Evolutionary conservation across 2,329 filamentous ascomycete genomes (phyloP).

Genomic region (Trichoderma cornu-damae): DNA sequence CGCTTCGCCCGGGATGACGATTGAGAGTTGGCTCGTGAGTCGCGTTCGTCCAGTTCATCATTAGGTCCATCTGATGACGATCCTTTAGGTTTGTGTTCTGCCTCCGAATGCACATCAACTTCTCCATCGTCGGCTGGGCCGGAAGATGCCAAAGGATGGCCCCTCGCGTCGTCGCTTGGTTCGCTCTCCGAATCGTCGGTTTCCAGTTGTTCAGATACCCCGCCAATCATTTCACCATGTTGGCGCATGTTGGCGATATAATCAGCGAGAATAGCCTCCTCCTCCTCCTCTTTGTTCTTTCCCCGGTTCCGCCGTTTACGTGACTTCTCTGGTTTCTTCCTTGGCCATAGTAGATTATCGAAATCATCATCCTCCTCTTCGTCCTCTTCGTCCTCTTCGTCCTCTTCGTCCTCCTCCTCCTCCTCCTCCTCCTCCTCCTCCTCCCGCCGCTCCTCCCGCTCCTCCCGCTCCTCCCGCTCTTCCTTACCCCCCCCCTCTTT

Average conservation of each 20-base stretch:
- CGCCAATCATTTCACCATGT: constrained; percentile 52
- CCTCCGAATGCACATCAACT: neutral
- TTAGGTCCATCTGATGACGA: neutral
- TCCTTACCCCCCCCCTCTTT: neutral
- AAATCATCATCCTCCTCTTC: neutral
- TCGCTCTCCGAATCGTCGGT: constrained; percentile 23
- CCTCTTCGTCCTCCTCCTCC: too few relatives aligned
- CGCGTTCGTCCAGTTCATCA: neutral
- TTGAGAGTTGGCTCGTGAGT: neutral
- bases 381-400: too few relatives aligned
- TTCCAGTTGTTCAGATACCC: constrained; percentile 51
- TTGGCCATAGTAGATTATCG: constrained; percentile 14
- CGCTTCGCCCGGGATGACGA: neutral
- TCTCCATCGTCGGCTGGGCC: neutral
- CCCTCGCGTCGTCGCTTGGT: neutral
- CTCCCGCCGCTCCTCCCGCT: too few relatives aligned
- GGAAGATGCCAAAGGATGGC: neutral
- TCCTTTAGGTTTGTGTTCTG: neutral
- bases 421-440: too few relatives aligned
- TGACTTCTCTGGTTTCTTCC: constrained; percentile 19
- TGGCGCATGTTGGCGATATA: constrained; percentile 64
- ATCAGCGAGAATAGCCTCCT: constrained; percentile 60
- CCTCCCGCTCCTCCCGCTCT: neutral
- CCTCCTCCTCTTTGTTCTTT: constrained; percentile 41
- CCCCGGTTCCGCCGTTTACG: constrained; percentile 22